These are phyloP conservation scores for Aspergillus fijiensis DNA, from an alignment of 2,329 filamentous ascomycete species.

Conservation along the genomic window DNA sequence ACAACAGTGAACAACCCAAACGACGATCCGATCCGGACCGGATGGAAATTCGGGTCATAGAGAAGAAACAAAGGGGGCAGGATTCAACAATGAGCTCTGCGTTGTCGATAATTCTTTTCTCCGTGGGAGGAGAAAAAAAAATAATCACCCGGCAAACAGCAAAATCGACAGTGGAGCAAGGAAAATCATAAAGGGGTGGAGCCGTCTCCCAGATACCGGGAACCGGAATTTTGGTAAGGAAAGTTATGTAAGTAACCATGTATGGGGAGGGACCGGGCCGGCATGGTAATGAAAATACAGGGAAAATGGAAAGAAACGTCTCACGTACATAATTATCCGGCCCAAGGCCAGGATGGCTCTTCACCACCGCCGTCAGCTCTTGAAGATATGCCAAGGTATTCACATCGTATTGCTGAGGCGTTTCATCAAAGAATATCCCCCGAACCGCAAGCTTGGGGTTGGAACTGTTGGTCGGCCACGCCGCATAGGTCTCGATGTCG, in stretches of 20 bases:
- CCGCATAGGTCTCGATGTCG: slow-evolving; percentile 49
- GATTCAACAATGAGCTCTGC: neutral
- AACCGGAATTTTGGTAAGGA: neutral
- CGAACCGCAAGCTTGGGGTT: slow-evolving; percentile 43
- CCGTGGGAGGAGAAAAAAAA: neutral
- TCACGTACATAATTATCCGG: slow-evolving; percentile 40
- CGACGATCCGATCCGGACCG: neutral
- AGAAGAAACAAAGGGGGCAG: neutral
- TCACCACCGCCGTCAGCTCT: slow-evolving; percentile 34
- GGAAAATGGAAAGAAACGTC: slow-evolving; percentile 4
- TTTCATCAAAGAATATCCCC: slow-evolving; percentile 54
- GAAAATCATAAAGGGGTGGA: neutral
- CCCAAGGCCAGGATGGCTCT: slow-evolving; percentile 33
- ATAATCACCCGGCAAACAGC: neutral
- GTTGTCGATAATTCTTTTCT: neutral
- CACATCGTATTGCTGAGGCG: slow-evolving; percentile 40
- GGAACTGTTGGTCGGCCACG: slow-evolving; percentile 41
- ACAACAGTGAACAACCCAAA: neutral
- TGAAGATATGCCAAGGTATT: slow-evolving; percentile 34
- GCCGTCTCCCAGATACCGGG: neutral
- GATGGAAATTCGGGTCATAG: neutral
- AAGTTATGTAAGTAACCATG: neutral
- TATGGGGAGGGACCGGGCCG: neutral
- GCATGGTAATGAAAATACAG: slow-evolving; percentile 9
- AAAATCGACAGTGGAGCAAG: neutral